Evolutionary conservation across 2,329 filamentous ascomycete genomes (phyloP).

Genomic region (Ramichloridium luteum): DNA sequence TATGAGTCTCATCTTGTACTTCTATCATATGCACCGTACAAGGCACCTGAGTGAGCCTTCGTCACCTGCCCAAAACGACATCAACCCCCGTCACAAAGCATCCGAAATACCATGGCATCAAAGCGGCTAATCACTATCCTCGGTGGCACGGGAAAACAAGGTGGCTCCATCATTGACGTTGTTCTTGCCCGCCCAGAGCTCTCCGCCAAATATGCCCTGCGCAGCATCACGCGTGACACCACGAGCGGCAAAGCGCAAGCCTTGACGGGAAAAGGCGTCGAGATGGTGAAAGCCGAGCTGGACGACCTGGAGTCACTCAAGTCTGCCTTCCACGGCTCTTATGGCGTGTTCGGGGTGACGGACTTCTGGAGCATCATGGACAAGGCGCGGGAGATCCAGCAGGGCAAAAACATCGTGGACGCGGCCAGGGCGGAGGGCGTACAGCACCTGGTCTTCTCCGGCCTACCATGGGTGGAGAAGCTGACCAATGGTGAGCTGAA

Average conservation of each 20-base stretch:
- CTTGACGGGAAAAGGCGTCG: slow-evolving; percentile 36
- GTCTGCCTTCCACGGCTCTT: slow-evolving; percentile 33
- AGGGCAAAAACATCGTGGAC: slow-evolving; percentile 27
- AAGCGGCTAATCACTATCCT: slow-evolving; percentile 43
- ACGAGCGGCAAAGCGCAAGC: slow-evolving; percentile 33
- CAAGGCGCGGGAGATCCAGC: slow-evolving; percentile 21
- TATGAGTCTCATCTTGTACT: too few relatives aligned
- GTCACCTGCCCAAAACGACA: neutral
- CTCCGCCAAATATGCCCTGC: slow-evolving; percentile 38
- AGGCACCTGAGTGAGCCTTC: too few relatives aligned
- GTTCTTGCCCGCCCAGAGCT: slow-evolving; percentile 34
- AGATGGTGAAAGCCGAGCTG: slow-evolving; percentile 43
- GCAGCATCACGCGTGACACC: slow-evolving; percentile 43
- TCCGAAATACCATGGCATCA: slow-evolving; percentile 9
- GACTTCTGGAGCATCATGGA: slow-evolving; percentile 36
- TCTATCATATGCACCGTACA: too few relatives aligned
- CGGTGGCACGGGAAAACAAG: slow-evolving; percentile 50
- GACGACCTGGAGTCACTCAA: slow-evolving; percentile 35
- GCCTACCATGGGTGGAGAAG: slow-evolving; percentile 19
- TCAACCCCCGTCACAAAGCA: neutral
- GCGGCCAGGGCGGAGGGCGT: slow-evolving; percentile 20
- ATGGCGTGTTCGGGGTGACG: slow-evolving; percentile 42
- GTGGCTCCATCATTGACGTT: slow-evolving; percentile 40
- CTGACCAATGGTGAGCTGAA: slow-evolving; percentile 21
- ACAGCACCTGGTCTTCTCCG: slow-evolving; percentile 30